A percentile compares a stretch with the other conserved stretches of the same genome.
These are phyloP conservation scores for Schoenoplectus triqueter DNA, from an alignment of 202 grass and related monocot genomes.

Conservation along the genomic window DNA sequence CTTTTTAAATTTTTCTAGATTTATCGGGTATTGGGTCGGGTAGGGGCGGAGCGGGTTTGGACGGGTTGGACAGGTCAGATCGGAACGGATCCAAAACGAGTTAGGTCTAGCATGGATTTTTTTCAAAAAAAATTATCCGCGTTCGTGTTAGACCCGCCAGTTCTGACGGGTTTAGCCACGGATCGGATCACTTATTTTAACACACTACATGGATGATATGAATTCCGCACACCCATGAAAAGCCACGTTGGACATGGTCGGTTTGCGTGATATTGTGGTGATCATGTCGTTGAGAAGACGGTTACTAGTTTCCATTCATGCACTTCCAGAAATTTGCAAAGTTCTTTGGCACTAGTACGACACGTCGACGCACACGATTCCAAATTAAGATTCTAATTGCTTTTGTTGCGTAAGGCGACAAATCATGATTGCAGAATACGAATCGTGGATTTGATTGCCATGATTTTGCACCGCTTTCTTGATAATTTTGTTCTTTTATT, in stretches of 20 bases:
- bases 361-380: not conserved
- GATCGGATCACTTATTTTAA: too few relatives aligned
- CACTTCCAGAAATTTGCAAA: not conserved
- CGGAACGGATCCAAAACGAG: too few relatives aligned
- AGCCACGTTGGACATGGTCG: not conserved
- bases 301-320: not conserved
- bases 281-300: not conserved
- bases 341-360: not conserved
- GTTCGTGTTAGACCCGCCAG: too few relatives aligned
- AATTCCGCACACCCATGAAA: not conserved
- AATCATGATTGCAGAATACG: not conserved
- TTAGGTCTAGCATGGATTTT: too few relatives aligned
- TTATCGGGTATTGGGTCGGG: too few relatives aligned
- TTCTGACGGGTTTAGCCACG: too few relatives aligned
- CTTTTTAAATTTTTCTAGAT: too few relatives aligned
- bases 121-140: too few relatives aligned
- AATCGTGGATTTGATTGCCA: conserved; percentile 12
- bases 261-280: not conserved
- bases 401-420: conserved; percentile 1
- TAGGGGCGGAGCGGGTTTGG: too few relatives aligned
- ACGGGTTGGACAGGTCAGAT: too few relatives aligned
- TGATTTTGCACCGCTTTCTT: not conserved
- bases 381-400: not conserved
- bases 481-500: not conserved
- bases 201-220: too few relatives aligned